Evolutionary conservation across 2,329 filamentous ascomycete species (phyloP).

Genomic region (Cladosporium colombiae): DNA sequence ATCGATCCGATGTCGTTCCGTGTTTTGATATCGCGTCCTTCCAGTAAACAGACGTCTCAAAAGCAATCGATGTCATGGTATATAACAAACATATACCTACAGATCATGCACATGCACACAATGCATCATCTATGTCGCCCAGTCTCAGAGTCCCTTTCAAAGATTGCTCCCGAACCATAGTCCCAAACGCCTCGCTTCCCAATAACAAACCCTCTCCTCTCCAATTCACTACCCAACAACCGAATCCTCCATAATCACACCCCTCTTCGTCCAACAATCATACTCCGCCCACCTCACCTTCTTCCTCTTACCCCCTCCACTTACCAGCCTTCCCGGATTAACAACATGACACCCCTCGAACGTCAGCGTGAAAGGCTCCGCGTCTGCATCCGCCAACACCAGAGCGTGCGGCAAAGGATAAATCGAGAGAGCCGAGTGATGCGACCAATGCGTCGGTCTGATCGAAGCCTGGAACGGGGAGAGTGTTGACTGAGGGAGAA

Average conservation of each 20-base stretch:
- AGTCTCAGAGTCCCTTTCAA: not conserved
- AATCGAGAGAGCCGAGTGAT: slow-evolving; percentile 70
- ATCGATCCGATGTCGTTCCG: too few relatives aligned
- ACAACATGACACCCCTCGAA: slow-evolving; percentile 96
- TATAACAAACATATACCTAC: too few relatives aligned
- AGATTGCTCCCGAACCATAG: not conserved
- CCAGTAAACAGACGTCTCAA: too few relatives aligned
- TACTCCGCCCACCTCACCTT: slow-evolving; percentile 84
- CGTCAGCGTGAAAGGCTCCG: slow-evolving; percentile 79
- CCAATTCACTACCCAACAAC: not conserved
- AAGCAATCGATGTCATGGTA: too few relatives aligned
- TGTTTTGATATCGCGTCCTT: too few relatives aligned
- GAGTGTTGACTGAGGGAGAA: slow-evolving; percentile 87
- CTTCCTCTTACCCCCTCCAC: slow-evolving; percentile 61
- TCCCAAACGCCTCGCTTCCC: not conserved
- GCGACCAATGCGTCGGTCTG: slow-evolving; percentile 89
- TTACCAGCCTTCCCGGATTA: slow-evolving; percentile 79
- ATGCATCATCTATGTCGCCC: not conserved
- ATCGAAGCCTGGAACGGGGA: slow-evolving; percentile 79
- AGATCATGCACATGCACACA: not conserved
- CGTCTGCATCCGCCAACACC: slow-evolving; percentile 78
- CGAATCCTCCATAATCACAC: slow-evolving; percentile 62
- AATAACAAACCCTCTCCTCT: not conserved
- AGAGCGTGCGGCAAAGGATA: slow-evolving; percentile 87
- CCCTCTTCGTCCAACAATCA: slow-evolving; percentile 63